Percentiles rank a stretch among this genome's conserved stretches.
phyloP scores from a whole-genome alignment of 306 rosid genomes.

The Cucurbita moschata region DNA sequence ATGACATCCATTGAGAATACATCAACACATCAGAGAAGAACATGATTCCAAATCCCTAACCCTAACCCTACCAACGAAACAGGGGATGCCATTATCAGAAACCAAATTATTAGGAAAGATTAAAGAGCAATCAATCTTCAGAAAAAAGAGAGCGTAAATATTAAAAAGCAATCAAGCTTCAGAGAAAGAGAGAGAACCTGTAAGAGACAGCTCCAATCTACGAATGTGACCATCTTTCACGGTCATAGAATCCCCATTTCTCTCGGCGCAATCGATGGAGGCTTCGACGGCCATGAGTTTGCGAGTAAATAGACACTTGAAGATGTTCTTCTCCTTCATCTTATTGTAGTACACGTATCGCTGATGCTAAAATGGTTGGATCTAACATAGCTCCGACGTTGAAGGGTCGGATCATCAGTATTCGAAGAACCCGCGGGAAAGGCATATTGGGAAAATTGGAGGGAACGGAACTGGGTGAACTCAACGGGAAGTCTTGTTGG shows the following conservation, averaged over 20 bases:
- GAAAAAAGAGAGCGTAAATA: conserved; percentile 3
- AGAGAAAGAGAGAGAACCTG: conserved; percentile 34
- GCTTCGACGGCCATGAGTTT: neutral
- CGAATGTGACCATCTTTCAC: conserved; percentile 15
- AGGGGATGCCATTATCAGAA: neutral
- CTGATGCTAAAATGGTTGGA: neutral
- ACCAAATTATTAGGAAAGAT: neutral
- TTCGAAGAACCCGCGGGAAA: neutral
- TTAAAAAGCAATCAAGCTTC: neutral
- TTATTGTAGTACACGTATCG: neutral
- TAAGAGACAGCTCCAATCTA: conserved; percentile 40
- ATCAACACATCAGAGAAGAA: neutral
- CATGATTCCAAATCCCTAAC: neutral
- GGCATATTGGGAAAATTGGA: neutral
- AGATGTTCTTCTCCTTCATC: neutral
- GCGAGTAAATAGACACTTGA: neutral
- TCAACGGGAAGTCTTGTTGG: neutral
- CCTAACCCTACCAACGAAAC: neutral
- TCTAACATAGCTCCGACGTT: neutral
- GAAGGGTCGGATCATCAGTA: neutral
- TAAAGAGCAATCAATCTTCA: neutral
- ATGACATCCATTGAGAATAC: neutral
- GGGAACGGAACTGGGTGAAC: neutral
- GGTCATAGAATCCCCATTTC: conserved; percentile 21
- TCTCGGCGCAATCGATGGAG: neutral